Evolutionary conservation across 805 yeast genomes (phyloP), one percentile per base, ranked within the genome.

Genomic region (Pichia kluyveri): DNA sequence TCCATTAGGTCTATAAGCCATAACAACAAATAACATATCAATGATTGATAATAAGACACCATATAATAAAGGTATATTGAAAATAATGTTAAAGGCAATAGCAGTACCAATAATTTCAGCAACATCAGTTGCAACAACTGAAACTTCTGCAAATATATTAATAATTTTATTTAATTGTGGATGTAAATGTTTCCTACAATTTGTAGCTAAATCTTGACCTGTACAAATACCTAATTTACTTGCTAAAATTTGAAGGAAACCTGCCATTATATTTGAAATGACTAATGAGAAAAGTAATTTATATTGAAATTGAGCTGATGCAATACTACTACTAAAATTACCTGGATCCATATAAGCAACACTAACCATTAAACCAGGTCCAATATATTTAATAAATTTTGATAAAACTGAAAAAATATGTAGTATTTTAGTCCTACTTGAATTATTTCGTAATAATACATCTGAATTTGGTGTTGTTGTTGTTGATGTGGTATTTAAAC

Each of bases 81-180:
- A 80, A 40, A 93, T 68, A 48, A 91, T 87, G 56, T 93, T 88
- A 49, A 91, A 72, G 0, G 98, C 83, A 49, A 91, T 88, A 4
- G 98, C 97, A 4, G 96, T 87, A n/a, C 99, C 99, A 27, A 93
- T 91, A 36, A 91, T 96, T 62, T 91, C 98, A 1, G 99, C 97
- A 54, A 93, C 75, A 67, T 91, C 99, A 0, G 98, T 91, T 2
- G 97, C 96, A 40, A 91, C 81, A 50, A 91, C 91, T 19, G 98
- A 95, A 18, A 83, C 68, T 60, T 91, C 98, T 0, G 97, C 95
- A 52, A 90, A 72, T 3, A 81, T 61, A 62, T 91, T 90, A 26
- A 89, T 67, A 31, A 74, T 57, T 39, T 82, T 56, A 58, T 84
- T 85, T 32, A 85, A 58, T 51, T 73, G 73, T 47, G 67, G 70